Evolutionary conservation across 805 yeast species (phyloP).

Genomic region (Wickerhamomyces bisporus): DNA sequence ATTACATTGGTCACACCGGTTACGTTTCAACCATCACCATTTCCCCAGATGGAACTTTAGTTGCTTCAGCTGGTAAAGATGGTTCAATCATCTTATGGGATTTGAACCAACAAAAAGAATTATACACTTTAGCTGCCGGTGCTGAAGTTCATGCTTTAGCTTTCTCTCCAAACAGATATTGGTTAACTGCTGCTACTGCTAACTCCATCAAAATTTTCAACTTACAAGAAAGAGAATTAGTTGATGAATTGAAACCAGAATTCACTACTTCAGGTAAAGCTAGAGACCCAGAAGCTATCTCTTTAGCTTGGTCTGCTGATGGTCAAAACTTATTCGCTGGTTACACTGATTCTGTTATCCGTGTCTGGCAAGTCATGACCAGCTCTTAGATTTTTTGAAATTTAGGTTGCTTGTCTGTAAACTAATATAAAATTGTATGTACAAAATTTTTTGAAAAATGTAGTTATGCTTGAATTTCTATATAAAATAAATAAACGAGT

Average conservation of each 20-base stretch:
- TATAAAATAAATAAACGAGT: not conserved
- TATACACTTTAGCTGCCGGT: slow-evolving; percentile 92
- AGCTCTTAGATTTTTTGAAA: slow-evolving; percentile 18
- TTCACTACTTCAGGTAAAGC: slow-evolving; percentile 83
- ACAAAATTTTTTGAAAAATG: no score
- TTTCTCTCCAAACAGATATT: slow-evolving; percentile 99
- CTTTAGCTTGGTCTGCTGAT: slow-evolving; percentile 99
- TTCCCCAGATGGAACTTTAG: slow-evolving; percentile 99
- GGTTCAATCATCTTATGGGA: slow-evolving; percentile 99
- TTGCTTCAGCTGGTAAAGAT: slow-evolving; percentile 99
- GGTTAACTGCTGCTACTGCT: slow-evolving; percentile 99
- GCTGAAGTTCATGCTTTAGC: slow-evolving; percentile 98
- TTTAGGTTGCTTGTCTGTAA: slow-evolving; percentile 3
- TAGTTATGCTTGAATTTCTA: no score
- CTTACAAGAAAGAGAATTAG: slow-evolving; percentile 89
- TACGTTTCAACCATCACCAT: slow-evolving; percentile 95
- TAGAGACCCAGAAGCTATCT: slow-evolving; percentile 96
- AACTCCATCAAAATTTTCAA: slow-evolving; percentile 97
- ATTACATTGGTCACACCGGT: slow-evolving; percentile 99
- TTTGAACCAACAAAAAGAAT: slow-evolving; percentile 75
- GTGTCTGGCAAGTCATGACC: slow-evolving; percentile 99
- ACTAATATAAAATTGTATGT: not conserved
- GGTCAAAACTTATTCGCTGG: slow-evolving; percentile 99
- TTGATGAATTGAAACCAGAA: slow-evolving; percentile 98
- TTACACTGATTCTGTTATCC: slow-evolving; percentile 98